Base-by-base conservation (phyloP, 1,139 yeast genomes). In the Taphrina populina region DNA sequence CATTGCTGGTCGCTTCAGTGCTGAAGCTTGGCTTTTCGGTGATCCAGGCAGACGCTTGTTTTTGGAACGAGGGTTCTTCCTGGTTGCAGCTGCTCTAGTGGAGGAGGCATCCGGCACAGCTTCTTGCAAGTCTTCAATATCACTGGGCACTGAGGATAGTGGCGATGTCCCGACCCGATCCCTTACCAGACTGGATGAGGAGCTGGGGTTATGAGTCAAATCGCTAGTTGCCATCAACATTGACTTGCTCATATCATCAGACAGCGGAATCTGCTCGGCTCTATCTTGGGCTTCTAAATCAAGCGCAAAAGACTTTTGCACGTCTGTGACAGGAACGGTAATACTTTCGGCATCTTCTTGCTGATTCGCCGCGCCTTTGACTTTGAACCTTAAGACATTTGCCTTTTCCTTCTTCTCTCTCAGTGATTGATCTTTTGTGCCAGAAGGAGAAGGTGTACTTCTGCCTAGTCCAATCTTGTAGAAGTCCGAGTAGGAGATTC, bases 401-500 rank as follows among this genome's bases (percentile, higher is more conserved):
- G 47, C 34, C 37, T 40, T 40, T 17, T 2, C 20, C 34, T 40
- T 40, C 3, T 15, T 19, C 13, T 13, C 8, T 11, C 23, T 24
- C 21, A 15, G 8, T 21, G 15, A 4, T 15, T 40, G 30, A n/a
- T 37, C 43, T 21, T 6, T 11, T 4, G 39, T 7, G 4, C n/a
- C 2, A 34, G 17, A 21, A 13, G 39, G 39, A 4, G 29, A 10
- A 4, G 34, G 21, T 17, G 7, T 15, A 13, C 7, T 15, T 17
- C 27, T 24, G 23, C 34, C 45, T 8, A 26, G 34, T 6, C 34
- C 34, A 23, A 40, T 40, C 7, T 27, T 24, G 29, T 43, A 43
- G 20, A 43, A 43, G 27, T 43, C 47, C 11, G 47, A 43, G 36
- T 43, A 43, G 4, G 47, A 43, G 10, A 43, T 30, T 30, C 27